Evolutionary conservation across 768 basidiomycete species (phyloP), one percentile per base, ranked within the genome.

Genomic region (Coprinopsis cinerea): DNA sequence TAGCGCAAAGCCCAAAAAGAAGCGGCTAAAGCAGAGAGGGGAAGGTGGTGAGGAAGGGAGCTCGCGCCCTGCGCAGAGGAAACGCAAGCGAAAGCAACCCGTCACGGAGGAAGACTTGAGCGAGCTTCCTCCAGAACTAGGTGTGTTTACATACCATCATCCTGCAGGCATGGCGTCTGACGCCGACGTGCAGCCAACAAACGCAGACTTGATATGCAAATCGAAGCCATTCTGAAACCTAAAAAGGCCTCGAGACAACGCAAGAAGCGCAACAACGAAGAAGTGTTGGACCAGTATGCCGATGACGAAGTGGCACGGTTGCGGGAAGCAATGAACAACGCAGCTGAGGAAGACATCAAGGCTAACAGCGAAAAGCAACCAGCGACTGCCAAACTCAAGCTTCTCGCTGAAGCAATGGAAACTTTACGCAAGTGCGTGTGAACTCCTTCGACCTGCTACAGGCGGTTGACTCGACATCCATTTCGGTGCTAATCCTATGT

Each of bases 221-320:
- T 98, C 51, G 91, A 95, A 52, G 86, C 85, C 15, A 92, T 93
- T 47, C 74, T 94, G 17, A 92, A 90, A 66, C 73, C 83, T 2
- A 91, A 88, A 62, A 88, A 86, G 64, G 65, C 73, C 2, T 73
- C 76, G 24, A 72, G 85, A 14, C 77, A 73, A 32, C 81, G 82
- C 56, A 92, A 90, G 70, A 85, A 85, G 62, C 89, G 76, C 49
- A 68, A 67, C n/a, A 81, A 85, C 46, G 89, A 88, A 1, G 90
- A 91, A 58, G 82, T 82, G 10, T 67, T 96, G 28, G 95, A 97
- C 60, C 78, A 78, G 18, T 85, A 86, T 56, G 90, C 92, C 30
- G 94, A 98, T 59, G 90, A 90, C 52, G 86, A 95, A 59, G 91
- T 97, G 30, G 85, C 86, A 0, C 74, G 85, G n/a, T 72, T 97